phyloP scores from a whole-genome alignment of 106 monocot genomes.

The Dioscorea dumetorum region DNA sequence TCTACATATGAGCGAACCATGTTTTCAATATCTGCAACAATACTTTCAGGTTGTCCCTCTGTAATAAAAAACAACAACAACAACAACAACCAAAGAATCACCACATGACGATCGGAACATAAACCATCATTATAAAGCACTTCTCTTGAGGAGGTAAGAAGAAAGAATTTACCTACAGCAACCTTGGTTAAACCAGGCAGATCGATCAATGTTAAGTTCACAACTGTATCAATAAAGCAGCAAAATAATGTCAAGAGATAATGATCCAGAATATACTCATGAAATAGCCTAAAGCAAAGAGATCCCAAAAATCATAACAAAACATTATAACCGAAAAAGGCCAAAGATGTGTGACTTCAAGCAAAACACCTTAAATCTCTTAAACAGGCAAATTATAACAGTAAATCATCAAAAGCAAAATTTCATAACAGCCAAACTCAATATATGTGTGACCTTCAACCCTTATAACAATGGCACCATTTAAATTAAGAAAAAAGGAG shows the following conservation, averaged over 20 bases:
- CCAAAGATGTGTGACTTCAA: too few species aligned
- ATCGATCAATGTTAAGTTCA: slow-evolving; percentile 51
- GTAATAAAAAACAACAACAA: slow-evolving; percentile 7
- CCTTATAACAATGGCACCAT: not conserved
- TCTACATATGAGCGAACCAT: slow-evolving; percentile 77
- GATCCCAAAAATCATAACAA: too few species aligned
- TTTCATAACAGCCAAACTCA: too few species aligned
- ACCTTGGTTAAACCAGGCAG: slow-evolving; percentile 58
- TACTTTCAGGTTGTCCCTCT: slow-evolving; percentile 86
- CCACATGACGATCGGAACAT: not conserved
- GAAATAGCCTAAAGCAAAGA: not conserved
- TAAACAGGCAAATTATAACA: too few species aligned
- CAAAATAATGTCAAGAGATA: not conserved
- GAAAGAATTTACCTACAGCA: slow-evolving; percentile 31
- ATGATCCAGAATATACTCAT: not conserved
- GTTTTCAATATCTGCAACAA: slow-evolving; percentile 79
- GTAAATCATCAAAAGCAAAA: too few species aligned
- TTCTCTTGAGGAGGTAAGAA: not conserved
- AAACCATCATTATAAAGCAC: too few species aligned
- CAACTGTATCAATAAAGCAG: slow-evolving; percentile 23
- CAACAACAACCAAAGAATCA: not conserved
- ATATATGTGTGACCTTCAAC: too few species aligned
- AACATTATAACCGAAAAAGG: too few species aligned
- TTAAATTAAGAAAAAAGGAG: not conserved
- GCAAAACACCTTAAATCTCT: too few species aligned